Evolutionary conservation across 306 rosid species (phyloP).

Genomic region (Begonia peltatifolia): DNA sequence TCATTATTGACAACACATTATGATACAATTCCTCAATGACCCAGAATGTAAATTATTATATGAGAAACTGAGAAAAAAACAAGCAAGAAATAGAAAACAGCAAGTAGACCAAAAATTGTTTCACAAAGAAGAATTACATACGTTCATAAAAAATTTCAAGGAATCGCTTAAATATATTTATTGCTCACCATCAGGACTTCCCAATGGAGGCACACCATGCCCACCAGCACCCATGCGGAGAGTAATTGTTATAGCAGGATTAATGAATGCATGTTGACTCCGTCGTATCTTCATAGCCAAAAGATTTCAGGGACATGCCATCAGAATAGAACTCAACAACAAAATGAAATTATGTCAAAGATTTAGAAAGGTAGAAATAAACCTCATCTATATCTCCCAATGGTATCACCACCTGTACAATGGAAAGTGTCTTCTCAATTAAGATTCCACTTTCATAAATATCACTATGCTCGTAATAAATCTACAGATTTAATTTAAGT

Average conservation of each 20-base stretch:
- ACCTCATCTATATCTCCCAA: constrained; percentile 93
- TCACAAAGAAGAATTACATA: constrained; percentile 6
- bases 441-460: too few relatives aligned
- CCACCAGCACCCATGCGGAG: constrained; percentile 99
- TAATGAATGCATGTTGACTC: constrained; percentile 95
- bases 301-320: constrained; percentile 13
- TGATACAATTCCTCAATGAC: too few relatives aligned
- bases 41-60: too few relatives aligned
- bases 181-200: constrained; percentile 96
- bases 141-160: background rate
- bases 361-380: constrained; percentile 14
- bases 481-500: too few relatives aligned
- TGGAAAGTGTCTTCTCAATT: constrained; percentile 2
- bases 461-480: too few relatives aligned
- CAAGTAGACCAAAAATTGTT: background rate
- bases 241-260: constrained; percentile 89
- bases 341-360: background rate
- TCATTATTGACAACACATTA: too few relatives aligned
- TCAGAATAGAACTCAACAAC: background rate
- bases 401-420: constrained; percentile 67
- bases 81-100: too few relatives aligned
- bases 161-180: background rate
- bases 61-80: too few relatives aligned
- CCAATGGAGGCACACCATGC: constrained; percentile 97
- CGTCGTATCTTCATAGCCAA: constrained; percentile 59